Evolutionary conservation across 1,284 basidiomycete species (phyloP), one percentile per base, ranked within the genome.

Genomic region (Blastosporella zonata): DNA sequence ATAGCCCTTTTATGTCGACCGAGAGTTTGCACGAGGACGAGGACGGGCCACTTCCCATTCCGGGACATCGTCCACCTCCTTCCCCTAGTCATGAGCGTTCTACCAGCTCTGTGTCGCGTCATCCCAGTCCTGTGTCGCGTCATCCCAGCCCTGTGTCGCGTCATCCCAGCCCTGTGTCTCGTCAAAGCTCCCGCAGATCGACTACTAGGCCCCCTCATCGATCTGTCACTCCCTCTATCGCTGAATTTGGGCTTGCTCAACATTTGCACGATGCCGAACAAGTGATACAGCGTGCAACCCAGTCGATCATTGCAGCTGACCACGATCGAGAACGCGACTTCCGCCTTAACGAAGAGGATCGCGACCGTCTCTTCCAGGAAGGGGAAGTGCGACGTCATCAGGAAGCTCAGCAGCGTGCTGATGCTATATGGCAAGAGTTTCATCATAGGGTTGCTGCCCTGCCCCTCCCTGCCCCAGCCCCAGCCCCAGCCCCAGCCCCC

Each of bases 241-340:
- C 53, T 0, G 65, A 71, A 45, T 56, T 72, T 34, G 78, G 83
- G 27, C 77, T 74, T 9, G 64, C 78, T 1, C 74, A 80, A 46
- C 76, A 78, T 15, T 68, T 87, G 21, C 72, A 74, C 6, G 79
- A 80, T 3, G 70, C 78, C 22, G 80, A 82, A 42, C 63, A 67
- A 15, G 73, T 72, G 25, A 55, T 87, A 10, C 64, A 69, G 0
- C 65, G 76, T 25, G 66, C 76, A 6, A 67, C 72, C 6, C 68
- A 72, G 9, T 70, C 72, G 1, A 74, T 80, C 0, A 70, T 76
- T 37, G 75, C 79, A 39, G 77, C 76, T 1, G 87, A 90, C 59
- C 72, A 77, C 33, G 69, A 67, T 42, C 75, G 85, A 9, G 85
- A 89, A 52, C 62, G 63, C 3, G 77, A 81, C 29, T 88, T 85